Percentiles rank a stretch among this genome's conserved stretches.
Evolutionary conservation across 345 rosid species (phyloP).

Genomic region (Anastatica hierochuntica): DNA sequence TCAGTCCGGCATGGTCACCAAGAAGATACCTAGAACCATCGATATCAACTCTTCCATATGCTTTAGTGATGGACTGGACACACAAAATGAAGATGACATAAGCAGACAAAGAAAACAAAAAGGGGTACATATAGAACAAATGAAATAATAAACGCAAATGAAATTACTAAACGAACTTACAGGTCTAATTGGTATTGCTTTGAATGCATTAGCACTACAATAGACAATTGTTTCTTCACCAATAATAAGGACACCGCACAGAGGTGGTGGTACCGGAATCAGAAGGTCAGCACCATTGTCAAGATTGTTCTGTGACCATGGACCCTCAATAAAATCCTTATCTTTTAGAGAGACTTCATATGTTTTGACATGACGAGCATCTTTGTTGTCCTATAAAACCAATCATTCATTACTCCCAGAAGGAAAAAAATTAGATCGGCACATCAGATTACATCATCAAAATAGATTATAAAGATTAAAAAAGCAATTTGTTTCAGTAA

Average conservation of each 20-base stretch:
- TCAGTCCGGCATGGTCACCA: conserved; percentile 89
- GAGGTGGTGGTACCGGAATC: conserved; percentile 93
- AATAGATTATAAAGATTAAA: neutral
- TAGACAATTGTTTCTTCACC: conserved; percentile 97
- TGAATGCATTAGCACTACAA: conserved; percentile 84
- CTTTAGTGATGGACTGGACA: conserved; percentile 76
- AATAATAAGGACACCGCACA: conserved; percentile 95
- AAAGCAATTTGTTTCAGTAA: neutral
- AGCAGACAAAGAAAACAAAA: conserved; percentile 10
- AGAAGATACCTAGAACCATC: conserved; percentile 98
- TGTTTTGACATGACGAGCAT: conserved; percentile 94
- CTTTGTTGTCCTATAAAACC: conserved; percentile 79
- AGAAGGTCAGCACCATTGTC: conserved; percentile 89
- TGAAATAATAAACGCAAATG: conserved; percentile 1
- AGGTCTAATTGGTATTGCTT: conserved; percentile 85
- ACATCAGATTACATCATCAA: conserved; percentile 7
- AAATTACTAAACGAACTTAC: conserved; percentile 35
- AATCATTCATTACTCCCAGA: conserved; percentile 11
- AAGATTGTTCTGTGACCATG: conserved; percentile 93
- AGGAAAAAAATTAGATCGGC: neutral
- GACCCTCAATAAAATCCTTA: conserved; percentile 95
- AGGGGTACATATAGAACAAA: neutral
- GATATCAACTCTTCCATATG: conserved; percentile 95
- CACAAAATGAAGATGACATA: conserved; percentile 12
- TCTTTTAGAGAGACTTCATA: conserved; percentile 91